Evolutionary conservation across 129 eudicot genomes (phyloP), one percentile per base, ranked within the genome.

Genomic region (Artemisia tridentata): DNA sequence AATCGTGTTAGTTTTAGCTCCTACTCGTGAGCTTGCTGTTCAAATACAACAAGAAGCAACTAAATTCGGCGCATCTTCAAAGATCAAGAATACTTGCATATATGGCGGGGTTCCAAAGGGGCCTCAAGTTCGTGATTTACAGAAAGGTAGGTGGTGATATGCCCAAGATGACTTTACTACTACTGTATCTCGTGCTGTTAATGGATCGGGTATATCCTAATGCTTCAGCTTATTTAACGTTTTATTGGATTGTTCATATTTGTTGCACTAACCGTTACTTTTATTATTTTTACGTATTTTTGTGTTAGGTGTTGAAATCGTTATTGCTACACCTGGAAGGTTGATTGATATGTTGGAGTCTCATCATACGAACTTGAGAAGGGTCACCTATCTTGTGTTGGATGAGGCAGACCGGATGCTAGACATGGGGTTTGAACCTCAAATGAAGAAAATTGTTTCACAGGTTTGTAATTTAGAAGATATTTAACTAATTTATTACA

Each of bases 101-200:
- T 95, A 95, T 78, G 99, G 99, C 52, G 99, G 99, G 91, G 99
- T 90, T 41, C 99, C 99, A 11, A 95, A 95, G 79, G 99, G 99
- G 46, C 99, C 99, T 73, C 99, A 95, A 88, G 96, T 90, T 83
- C 99, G 97, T 88, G 99, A 95, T 90, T 96, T 95, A 72, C 99
- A 95, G 99, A 95, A 95, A 95, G 99, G 99, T 95, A 90, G 99
- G 99, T 95, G 99, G 87, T 78, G 96, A 86, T 95, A 84, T 80
- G 96, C 96, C 84, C 95, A 88, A 90, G 88, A 86, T 95, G 97
- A 89, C 96, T 90, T 90, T 87, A 80, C 95, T 92, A 84, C 96
- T 87, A 84, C 65, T 59, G 41, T 91, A 74, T 84, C 76, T 23
- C 81, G 90, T 86, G 96, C 88, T 86, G 95, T 86, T 86, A 89